Evolutionary conservation across 192 early-diverging fungal species (phyloP), one percentile per base, ranked within the genome.

Genomic region (Irineochytrium annulatum): DNA sequence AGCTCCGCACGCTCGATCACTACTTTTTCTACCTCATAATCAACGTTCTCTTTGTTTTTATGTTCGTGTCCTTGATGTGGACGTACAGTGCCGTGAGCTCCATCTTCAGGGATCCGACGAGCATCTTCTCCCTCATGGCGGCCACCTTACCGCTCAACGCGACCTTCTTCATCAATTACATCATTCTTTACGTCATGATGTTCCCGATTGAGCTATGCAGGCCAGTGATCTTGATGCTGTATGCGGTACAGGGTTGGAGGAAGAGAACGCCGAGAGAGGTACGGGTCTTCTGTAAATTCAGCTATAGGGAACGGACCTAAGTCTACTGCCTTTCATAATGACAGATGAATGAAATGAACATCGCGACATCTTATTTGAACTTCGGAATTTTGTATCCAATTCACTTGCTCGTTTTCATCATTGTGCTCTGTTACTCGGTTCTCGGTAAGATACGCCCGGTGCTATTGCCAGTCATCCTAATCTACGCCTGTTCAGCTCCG

Each of bases 41-140:
- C 67, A 82, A 82, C 68, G 70, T 77, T 8, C 69, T 76, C 43
- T 74, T 82, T 52, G 75, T 82, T 28, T 82, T 78, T 58, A 39
- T 33, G 20, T 55, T 80, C 26, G 24, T 64, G 11, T 55, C 52
- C 3, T 17, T 24, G 16, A 52, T 49, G 6, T 65, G 63, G 55
- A 37, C 31, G 6, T 41, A 35, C 8, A 55, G 52, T 27, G 37
- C n/a, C n/a, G 8, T 41, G 37, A 29, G 26, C 1, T 30, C 29
- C 29, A n/a, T 70, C 33, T 65, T 69, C 14, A 1, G 52, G 0
- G 72, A 79, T 44, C 80, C 80, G 29, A 41, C 60, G 3, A 43
- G 51, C 14, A 65, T 75, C 34, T 51, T 77, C 33, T 53, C 67
- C 17, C 34, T 63, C 17, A 54, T 77, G 43, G 69, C 70, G 22